Conservation (phyloP, 2,329 filamentous ascomycete genomes). For the Shiraia bambusicola region DNA sequence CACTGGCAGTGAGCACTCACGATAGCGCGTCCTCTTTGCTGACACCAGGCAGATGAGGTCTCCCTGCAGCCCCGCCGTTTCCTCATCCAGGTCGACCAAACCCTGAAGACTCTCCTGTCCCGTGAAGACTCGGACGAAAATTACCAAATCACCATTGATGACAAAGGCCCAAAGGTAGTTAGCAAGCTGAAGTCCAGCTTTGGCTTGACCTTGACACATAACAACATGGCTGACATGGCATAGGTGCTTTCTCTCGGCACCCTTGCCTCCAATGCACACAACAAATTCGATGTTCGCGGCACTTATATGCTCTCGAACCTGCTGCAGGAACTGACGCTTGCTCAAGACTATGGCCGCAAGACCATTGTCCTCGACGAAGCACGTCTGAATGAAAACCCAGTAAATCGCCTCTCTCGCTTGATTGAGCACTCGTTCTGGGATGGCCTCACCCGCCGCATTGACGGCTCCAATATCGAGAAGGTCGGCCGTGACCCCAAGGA, state of each 20-base stretch:
- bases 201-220: neutral
- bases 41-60: constrained; percentile 64
- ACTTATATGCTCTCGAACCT: constrained; percentile 98
- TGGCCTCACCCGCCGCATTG: constrained; percentile 83
- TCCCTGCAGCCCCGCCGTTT: constrained; percentile 73
- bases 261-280: constrained; percentile 80
- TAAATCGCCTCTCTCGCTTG: constrained; percentile 79
- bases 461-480: constrained; percentile 81
- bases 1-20: constrained; percentile 2
- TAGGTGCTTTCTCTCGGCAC: constrained; percentile 82
- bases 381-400: constrained; percentile 91
- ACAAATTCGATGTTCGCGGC: constrained; percentile 86
- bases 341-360: constrained; percentile 85
- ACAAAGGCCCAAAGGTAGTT: constrained; percentile 89
- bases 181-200: constrained; percentile 10
- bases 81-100: constrained; percentile 82
- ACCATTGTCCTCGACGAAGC: constrained; percentile 89
- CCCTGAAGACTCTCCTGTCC: constrained; percentile 73
- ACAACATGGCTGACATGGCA: constrained; percentile 23
- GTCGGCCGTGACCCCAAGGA: constrained; percentile 92
- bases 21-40: constrained; percentile 14
- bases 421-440: constrained; percentile 94
- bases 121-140: constrained; percentile 94
- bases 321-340: constrained; percentile 89
- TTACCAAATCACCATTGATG: constrained; percentile 97